Evolutionary conservation across 2,329 filamentous ascomycete species (phyloP).

Genomic region (Nemania diffusa): DNA sequence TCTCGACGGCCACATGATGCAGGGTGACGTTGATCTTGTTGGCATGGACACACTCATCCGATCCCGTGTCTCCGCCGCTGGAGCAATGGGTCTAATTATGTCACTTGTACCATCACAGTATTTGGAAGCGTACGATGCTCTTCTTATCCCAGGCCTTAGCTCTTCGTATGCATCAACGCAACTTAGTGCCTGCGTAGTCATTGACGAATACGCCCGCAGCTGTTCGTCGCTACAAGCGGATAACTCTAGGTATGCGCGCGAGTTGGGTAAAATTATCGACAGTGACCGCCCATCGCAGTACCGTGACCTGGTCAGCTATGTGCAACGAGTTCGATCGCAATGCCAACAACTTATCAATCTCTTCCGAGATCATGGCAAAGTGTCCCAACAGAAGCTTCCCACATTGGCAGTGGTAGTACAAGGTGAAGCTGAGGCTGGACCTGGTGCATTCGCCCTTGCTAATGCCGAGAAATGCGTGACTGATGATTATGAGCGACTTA

Average conservation of each 20-base stretch:
- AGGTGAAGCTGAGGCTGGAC: constrained; percentile 89
- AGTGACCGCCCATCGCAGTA: constrained; percentile 84
- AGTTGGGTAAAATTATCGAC: constrained; percentile 81
- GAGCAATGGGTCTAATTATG: constrained; percentile 87
- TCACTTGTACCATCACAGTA: constrained; percentile 74
- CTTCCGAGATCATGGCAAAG: constrained; percentile 90
- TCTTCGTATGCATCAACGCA: constrained; percentile 88
- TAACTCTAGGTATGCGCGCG: constrained; percentile 68
- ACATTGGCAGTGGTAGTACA: constrained; percentile 90
- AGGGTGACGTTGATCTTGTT: constrained; percentile 94
- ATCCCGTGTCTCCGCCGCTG: constrained; percentile 87
- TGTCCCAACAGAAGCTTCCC: constrained; percentile 79
- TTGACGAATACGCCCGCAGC: constrained; percentile 86
- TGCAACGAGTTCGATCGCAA: constrained; percentile 89
- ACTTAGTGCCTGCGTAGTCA: constrained; percentile 80
- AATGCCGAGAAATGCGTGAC: constrained; percentile 89
- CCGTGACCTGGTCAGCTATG: constrained; percentile 87
- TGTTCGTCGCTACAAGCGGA: constrained; percentile 58
- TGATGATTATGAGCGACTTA: constrained; percentile 87
- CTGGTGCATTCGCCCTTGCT: constrained; percentile 87
- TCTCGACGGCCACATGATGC: constrained; percentile 97
- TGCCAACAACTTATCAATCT: constrained; percentile 90
- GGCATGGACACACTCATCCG: constrained; percentile 88
- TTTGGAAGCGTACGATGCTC: constrained; percentile 71
- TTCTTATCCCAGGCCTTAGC: constrained; percentile 72